Conservation (phyloP, 2,329 filamentous ascomycete species). For the Fusarium buxicola region DNA sequence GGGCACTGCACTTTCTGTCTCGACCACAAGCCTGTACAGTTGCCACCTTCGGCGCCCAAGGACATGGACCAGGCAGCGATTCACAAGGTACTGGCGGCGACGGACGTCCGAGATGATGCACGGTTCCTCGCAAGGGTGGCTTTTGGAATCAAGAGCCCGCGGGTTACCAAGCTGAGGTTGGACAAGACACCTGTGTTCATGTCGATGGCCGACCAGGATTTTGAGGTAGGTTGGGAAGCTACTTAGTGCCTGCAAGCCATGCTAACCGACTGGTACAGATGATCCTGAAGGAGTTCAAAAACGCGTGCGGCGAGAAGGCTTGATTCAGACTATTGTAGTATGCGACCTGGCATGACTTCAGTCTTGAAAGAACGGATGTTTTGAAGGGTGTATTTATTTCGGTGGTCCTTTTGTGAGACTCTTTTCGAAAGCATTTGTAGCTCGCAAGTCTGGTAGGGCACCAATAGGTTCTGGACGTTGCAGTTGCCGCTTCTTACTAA, state of each 20-base stretch:
- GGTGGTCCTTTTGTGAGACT: too few relatives aligned
- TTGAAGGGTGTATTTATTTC: too few relatives aligned
- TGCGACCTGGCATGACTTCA: background rate
- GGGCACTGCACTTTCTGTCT: conserved; percentile 64
- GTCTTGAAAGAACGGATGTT: too few relatives aligned
- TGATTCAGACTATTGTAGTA: background rate
- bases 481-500: too few relatives aligned
- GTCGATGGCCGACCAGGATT: conserved; percentile 66
- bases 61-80: conserved; percentile 56
- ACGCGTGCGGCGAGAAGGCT: conserved; percentile 32
- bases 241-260: background rate
- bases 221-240: conserved; percentile 52
- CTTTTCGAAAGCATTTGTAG: background rate
- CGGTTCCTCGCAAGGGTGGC: conserved; percentile 69
- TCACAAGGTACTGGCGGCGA: conserved; percentile 55
- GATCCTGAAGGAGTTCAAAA: conserved; percentile 40
- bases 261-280: conserved; percentile 20
- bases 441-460: background rate
- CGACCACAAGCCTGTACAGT: conserved; percentile 49
- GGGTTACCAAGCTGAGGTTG: conserved; percentile 62
- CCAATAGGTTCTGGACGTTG: too few relatives aligned
- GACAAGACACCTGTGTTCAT: conserved; percentile 59
- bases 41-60: conserved; percentile 54
- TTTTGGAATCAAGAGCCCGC: conserved; percentile 71
- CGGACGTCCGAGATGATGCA: conserved; percentile 65